These are phyloP conservation scores for Luffa acutangula DNA, from an alignment of 306 rosid species.

Conservation along the genomic window DNA sequence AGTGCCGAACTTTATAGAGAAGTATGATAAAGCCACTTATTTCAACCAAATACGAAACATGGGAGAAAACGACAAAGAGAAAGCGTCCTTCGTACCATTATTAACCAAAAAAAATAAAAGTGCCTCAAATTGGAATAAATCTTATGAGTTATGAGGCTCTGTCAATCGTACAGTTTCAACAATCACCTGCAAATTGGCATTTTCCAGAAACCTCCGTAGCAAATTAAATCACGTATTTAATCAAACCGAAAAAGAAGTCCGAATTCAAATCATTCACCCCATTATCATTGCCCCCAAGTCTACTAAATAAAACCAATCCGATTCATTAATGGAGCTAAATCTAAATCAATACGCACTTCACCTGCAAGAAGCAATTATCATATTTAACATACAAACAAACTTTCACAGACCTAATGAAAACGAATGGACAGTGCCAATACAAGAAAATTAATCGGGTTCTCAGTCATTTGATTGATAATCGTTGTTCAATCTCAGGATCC, in stretches of 20 bases:
- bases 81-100: background rate
- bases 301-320: background rate
- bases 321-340: background rate
- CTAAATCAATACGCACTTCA: background rate
- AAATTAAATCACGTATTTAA: background rate
- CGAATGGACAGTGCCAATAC: background rate
- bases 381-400: background rate
- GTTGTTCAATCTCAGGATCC: background rate
- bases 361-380: background rate
- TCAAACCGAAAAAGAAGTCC: background rate
- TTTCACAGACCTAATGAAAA: background rate
- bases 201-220: background rate
- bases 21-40: background rate
- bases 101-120: background rate
- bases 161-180: background rate
- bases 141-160: background rate
- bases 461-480: background rate
- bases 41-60: conserved; percentile 1
- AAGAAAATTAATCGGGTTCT: background rate
- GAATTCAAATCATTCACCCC: background rate
- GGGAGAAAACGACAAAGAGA: background rate
- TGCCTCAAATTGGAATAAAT: background rate
- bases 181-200: background rate
- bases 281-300: background rate
- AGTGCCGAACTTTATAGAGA: background rate